Base-by-base conservation (phyloP, 768 basidiomycete genomes). In the Scleroderma citrinum region DNA sequence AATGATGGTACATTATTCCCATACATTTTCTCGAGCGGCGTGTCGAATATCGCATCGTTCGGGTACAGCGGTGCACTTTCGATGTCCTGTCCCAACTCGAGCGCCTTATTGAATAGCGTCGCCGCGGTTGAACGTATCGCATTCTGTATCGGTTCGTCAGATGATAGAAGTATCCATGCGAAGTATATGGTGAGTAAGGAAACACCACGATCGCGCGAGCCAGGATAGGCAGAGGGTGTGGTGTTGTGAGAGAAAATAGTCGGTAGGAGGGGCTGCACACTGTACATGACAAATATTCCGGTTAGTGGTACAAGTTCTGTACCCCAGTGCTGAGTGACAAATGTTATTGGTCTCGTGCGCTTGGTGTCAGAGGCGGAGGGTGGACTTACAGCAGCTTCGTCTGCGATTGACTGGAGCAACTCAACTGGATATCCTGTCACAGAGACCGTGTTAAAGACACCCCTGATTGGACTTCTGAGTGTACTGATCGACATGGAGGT, bases 21-120 rank as follows among this genome's bases (percentile, higher is more conserved):
- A 53, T 79, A 84, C 24, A 87, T 66, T 7, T n/a, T 51, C 46
- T 71, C 62, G 19, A 82, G 46, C 1, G 80, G 72, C 4, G 81
- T 82, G 46, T 73, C 73, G 34, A 54, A 64, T 6, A 77, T 64
- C 5, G 82, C 82, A 53, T 85, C 83, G 60, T 87, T 87, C 21
- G 71, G 69, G 58, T 87, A 85, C 45, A 74, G 51, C 3, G 75
- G 56, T 3, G 70, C 72, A n/a, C 64, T 57, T 7, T 47, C 58
- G n/a, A 71, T 50, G 42, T 66, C 56, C 58, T 77, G 73, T 11
- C 76, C 76, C 24, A 42, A 14, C 5, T 12, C 21, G 24, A 44
- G 73, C 63, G 71, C 73, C 13, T 72, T 67, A 24, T 65, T 53
- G n/a, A 56, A 64, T 39, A 84, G 67, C 8, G 65, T 66, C 1